phyloP scores from a whole-genome alignment of 805 yeast species.

The Schwanniomyces vanrijiae region DNA sequence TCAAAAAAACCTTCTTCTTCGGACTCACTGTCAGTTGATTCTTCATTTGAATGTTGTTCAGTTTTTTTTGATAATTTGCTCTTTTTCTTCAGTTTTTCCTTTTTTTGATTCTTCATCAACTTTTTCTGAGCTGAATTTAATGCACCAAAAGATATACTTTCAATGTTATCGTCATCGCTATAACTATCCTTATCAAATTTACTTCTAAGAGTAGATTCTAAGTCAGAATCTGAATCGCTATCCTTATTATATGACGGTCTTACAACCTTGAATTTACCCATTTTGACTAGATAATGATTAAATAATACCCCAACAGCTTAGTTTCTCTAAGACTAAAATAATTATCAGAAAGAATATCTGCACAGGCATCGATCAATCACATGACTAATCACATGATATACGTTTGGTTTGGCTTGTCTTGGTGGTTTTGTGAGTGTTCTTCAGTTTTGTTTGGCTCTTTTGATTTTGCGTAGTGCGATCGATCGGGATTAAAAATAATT shows the following conservation, averaged over 20 bases:
- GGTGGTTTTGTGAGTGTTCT: background rate
- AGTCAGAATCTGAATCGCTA: constrained; percentile 9
- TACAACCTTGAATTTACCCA: constrained; percentile 4
- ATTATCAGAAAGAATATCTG: no score
- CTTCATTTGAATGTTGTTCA: constrained; percentile 14
- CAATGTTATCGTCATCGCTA: constrained; percentile 45
- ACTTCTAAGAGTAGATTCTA: background rate
- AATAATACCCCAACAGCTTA: background rate
- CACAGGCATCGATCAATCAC: background rate
- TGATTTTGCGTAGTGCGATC: no score
- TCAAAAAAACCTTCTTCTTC: constrained; percentile 12
- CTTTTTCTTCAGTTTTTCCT: constrained; percentile 14
- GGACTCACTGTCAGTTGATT: constrained; percentile 16
- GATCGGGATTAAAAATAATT: no score
- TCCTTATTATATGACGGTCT: constrained; percentile 20
- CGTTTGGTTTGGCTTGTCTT: background rate
- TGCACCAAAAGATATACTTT: constrained; percentile 63
- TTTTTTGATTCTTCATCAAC: constrained; percentile 20
- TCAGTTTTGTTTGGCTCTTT: background rate
- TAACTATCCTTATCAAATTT: constrained; percentile 2
- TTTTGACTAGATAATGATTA: background rate
- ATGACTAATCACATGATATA: background rate
- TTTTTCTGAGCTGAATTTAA: constrained; percentile 59
- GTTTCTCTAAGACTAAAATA: background rate
- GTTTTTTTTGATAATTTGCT: constrained; percentile 5